Evolutionary conservation across 2,329 filamentous ascomycete genomes (phyloP).

Genomic region (Monosporascus sp.): DNA sequence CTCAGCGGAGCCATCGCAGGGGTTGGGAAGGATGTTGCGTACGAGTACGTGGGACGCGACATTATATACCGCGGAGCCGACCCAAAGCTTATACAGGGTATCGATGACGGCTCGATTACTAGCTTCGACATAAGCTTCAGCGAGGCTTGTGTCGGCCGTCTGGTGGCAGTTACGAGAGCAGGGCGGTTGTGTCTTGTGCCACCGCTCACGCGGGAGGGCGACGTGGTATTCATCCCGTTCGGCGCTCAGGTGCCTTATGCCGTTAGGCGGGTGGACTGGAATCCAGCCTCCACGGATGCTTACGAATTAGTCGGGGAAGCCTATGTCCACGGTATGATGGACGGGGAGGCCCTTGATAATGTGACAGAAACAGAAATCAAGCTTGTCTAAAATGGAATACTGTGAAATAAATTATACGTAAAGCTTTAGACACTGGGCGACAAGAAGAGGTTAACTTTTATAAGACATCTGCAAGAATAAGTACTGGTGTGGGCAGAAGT

Average conservation of each 20-base stretch:
- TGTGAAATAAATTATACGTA: too few relatives aligned
- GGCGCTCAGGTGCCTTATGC: slow-evolving; percentile 9
- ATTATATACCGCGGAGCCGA: too few relatives aligned
- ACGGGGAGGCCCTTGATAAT: slow-evolving; percentile 1
- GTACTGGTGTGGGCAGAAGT: too few relatives aligned
- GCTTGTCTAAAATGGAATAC: too few relatives aligned
- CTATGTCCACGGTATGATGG: slow-evolving; percentile 9
- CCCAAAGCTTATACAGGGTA: too few relatives aligned
- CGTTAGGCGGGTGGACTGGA: not conserved
- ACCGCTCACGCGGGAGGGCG: slow-evolving; percentile 4
- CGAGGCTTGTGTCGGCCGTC: slow-evolving; percentile 4
- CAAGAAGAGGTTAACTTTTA: too few relatives aligned
- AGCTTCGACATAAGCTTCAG: slow-evolving; percentile 1
- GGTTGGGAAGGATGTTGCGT: too few relatives aligned
- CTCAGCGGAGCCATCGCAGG: too few relatives aligned
- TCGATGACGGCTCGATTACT: not conserved
- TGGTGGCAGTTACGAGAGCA: slow-evolving; percentile 2
- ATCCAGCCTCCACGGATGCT: not conserved
- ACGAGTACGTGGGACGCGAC: too few relatives aligned
- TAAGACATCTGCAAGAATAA: too few relatives aligned
- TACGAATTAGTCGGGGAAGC: slow-evolving; percentile 7
- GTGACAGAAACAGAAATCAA: too few relatives aligned
- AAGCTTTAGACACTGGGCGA: too few relatives aligned
- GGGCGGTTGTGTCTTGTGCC: slow-evolving; percentile 7
- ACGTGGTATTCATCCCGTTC: slow-evolving; percentile 6